A percentile compares a stretch with the other conserved stretches of the same genome.
Evolutionary conservation across 768 basidiomycete genomes (phyloP).

Genomic region (Termitomyces sp.): DNA sequence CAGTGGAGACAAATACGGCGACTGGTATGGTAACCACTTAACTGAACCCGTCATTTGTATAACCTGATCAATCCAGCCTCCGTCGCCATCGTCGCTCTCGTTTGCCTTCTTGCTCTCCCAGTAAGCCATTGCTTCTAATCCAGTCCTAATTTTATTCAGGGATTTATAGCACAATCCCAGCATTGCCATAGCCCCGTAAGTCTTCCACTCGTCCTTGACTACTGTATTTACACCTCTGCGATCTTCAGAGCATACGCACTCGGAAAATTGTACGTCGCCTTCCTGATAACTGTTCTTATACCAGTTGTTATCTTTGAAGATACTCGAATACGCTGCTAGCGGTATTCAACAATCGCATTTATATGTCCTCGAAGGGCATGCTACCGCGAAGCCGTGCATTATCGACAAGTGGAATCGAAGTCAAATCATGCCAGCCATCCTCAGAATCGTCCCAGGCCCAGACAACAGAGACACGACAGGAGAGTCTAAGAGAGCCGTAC

Average conservation of each 20-base stretch:
- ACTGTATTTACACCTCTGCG: not conserved
- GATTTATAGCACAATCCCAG: conserved; percentile 7
- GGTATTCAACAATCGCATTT: conserved; percentile 12
- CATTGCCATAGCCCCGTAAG: conserved; percentile 12
- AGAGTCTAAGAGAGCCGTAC: not conserved
- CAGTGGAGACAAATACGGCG: conserved; percentile 10
- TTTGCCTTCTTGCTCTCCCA: conserved; percentile 11
- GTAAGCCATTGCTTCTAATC: not conserved
- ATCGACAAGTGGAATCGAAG: conserved; percentile 1
- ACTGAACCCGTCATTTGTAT: not conserved
- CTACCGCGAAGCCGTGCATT: not conserved
- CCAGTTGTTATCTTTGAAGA: not conserved
- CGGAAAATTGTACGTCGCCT: conserved; percentile 8
- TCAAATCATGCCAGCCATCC: not conserved
- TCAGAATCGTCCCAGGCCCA: not conserved
- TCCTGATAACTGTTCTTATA: not conserved
- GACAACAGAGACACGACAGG: not conserved
- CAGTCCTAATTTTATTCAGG: not conserved
- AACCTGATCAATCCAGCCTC: not conserved
- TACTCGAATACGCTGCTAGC: conserved; percentile 12
- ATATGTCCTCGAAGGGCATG: conserved; percentile 7
- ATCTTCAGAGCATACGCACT: conserved; percentile 9
- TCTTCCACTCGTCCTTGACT: not conserved
- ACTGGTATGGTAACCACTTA: not conserved
- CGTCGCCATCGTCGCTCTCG: conserved; percentile 7